These are phyloP conservation scores for Scedosporium apiospermum DNA, from an alignment of 2,329 filamentous ascomycete species.

Conservation along the genomic window DNA sequence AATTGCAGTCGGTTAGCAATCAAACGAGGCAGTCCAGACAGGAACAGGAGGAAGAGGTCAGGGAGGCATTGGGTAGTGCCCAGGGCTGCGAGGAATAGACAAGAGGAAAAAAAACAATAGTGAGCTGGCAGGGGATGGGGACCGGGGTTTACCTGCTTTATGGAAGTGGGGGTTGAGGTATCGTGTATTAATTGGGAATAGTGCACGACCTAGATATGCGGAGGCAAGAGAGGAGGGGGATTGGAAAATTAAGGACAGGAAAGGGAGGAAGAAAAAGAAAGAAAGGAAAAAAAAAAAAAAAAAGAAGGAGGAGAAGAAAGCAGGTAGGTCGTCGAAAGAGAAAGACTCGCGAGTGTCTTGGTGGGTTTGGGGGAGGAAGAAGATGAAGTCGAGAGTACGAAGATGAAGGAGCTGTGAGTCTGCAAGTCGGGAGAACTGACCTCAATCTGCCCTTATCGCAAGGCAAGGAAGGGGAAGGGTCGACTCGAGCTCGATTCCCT, in stretches of 20 bases:
- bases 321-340: background rate
- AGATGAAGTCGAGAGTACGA: too few relatives aligned
- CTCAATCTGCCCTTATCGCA: background rate
- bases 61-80: background rate
- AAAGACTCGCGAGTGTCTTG: background rate
- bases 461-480: background rate
- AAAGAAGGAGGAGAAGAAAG: background rate
- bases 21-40: background rate
- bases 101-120: background rate
- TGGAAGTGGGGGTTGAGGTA: background rate
- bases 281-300: background rate
- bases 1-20: background rate
- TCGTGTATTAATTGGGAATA: slow-evolving; percentile 1
- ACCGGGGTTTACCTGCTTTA: background rate
- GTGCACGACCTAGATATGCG: background rate
- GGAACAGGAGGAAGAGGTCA: background rate
- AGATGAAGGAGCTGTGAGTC: too few relatives aligned
- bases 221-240: background rate
- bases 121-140: background rate
- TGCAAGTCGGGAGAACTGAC: too few relatives aligned
- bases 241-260: background rate
- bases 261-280: background rate
- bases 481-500: too few relatives aligned
- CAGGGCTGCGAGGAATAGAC: too few relatives aligned
- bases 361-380: too few relatives aligned